A percentile compares a stretch with the other conserved stretches of the same genome.
These are phyloP conservation scores for Canna indica DNA, from an alignment of 176 grass and related monocot genomes.

Conservation along the genomic window DNA sequence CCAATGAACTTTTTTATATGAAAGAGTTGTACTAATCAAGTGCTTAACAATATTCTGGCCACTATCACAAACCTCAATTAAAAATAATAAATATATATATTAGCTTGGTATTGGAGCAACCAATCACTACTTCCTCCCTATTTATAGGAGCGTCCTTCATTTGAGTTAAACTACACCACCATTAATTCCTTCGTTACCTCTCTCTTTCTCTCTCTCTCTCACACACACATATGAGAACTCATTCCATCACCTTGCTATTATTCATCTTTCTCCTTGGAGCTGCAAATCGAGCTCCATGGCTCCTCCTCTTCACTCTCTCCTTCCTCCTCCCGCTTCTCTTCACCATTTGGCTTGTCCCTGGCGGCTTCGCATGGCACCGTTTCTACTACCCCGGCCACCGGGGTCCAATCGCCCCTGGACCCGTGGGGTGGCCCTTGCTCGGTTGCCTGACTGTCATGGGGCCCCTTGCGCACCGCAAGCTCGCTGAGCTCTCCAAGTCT, in stretches of 20 bases:
- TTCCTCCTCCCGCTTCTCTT: background rate
- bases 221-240: slow-evolving; percentile 17
- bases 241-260: slow-evolving; percentile 3
- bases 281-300: slow-evolving; percentile 7
- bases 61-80: no score
- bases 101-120: background rate
- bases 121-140: background rate
- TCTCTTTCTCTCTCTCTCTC: background rate
- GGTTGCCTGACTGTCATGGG: slow-evolving; percentile 18
- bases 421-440: slow-evolving; percentile 27
- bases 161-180: no score
- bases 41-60: no score
- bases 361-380: slow-evolving; percentile 15
- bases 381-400: no score
- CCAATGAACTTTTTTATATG: no score
- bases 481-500: slow-evolving; percentile 13
- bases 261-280: slow-evolving; percentile 11
- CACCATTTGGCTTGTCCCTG: slow-evolving; percentile 1
- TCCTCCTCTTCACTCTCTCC: background rate
- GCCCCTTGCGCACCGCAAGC: slow-evolving; percentile 28
- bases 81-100: background rate
- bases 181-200: no score
- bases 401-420: slow-evolving; percentile 3
- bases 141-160: slow-evolving; percentile 6
- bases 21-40: no score